phyloP scores from a whole-genome alignment of 805 yeast genomes.

The Yarrowia sp. region DNA sequence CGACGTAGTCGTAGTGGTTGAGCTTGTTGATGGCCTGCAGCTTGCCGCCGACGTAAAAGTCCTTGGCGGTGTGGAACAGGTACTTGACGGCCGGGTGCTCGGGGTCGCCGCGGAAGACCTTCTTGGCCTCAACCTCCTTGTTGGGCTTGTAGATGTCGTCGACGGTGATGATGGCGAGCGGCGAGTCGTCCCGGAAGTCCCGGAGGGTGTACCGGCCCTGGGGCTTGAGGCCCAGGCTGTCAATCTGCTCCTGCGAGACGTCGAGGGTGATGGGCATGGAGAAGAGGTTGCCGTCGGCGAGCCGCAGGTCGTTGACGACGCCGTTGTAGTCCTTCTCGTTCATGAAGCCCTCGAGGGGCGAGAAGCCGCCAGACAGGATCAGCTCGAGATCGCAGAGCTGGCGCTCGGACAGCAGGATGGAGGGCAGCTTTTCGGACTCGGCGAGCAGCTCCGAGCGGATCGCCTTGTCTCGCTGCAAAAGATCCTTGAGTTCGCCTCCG shows the following conservation, averaged over 20 bases:
- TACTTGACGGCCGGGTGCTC: slow-evolving; percentile 93
- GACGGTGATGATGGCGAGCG: slow-evolving; percentile 81
- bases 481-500: slow-evolving; percentile 89
- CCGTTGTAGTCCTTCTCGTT: slow-evolving; percentile 70
- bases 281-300: slow-evolving; percentile 81
- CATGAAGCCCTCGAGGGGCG: slow-evolving; percentile 80
- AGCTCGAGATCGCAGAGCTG: slow-evolving; percentile 93
- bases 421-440: slow-evolving; percentile 61
- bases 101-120: slow-evolving; percentile 94
- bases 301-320: slow-evolving; percentile 71
- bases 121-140: slow-evolving; percentile 77
- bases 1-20: slow-evolving; percentile 88
- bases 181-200: slow-evolving; percentile 80
- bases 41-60: slow-evolving; percentile 85
- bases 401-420: slow-evolving; percentile 71
- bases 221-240: slow-evolving; percentile 51
- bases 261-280: slow-evolving; percentile 93
- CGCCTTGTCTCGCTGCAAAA: slow-evolving; percentile 78
- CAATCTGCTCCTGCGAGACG: slow-evolving; percentile 61
- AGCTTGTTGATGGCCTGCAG: slow-evolving; percentile 85
- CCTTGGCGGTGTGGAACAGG: slow-evolving; percentile 76
- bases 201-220: slow-evolving; percentile 74
- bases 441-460: slow-evolving; percentile 61
- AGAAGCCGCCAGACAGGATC: slow-evolving; percentile 91
- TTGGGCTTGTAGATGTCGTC: slow-evolving; percentile 82